These are phyloP conservation scores for Coemansia sp. DNA, from an alignment of 192 early-diverging fungal genomes.

Conservation along the genomic window DNA sequence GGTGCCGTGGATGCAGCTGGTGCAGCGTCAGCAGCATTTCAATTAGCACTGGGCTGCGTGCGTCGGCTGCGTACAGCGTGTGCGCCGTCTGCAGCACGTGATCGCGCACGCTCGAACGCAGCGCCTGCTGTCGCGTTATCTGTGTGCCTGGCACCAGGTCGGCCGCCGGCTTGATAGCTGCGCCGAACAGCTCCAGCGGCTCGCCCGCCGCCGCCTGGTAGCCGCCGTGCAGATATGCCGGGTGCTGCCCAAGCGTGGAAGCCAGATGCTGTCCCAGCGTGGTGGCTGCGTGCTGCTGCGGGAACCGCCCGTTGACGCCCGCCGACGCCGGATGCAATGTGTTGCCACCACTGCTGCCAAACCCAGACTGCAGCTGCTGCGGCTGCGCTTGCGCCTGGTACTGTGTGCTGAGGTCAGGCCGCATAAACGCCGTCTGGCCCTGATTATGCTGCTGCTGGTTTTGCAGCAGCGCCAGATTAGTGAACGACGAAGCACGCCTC, in stretches of 20 bases:
- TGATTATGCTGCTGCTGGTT: constrained; percentile 17
- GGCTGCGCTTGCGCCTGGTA: constrained; percentile 12
- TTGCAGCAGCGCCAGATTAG: constrained; percentile 27
- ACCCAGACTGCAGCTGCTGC: background rate
- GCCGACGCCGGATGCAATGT: background rate
- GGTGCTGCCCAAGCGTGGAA: background rate
- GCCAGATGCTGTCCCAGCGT: constrained; percentile 9
- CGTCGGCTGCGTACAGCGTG: constrained; percentile 56
- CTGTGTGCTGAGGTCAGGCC: background rate
- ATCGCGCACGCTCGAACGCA: constrained; percentile 46
- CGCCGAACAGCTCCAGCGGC: constrained; percentile 1
- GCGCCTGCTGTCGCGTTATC: constrained; percentile 28
- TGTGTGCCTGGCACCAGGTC: constrained; percentile 44
- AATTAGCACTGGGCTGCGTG: constrained; percentile 54
- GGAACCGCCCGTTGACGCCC: background rate
- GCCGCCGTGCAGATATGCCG: background rate
- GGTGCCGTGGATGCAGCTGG: constrained; percentile 58
- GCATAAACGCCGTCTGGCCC: background rate
- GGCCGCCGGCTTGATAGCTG: background rate
- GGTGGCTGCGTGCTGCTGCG: background rate
- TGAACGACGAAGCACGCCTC: constrained; percentile 33
- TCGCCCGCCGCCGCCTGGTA: constrained; percentile 4
- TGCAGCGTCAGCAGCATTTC: constrained; percentile 56
- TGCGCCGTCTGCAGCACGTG: constrained; percentile 63
- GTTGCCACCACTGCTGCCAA: background rate